A percentile compares a stretch with the other conserved stretches of the same genome.
Conservation (phyloP, 768 basidiomycete genomes). For the Kwoniella heveanensis region DNA sequence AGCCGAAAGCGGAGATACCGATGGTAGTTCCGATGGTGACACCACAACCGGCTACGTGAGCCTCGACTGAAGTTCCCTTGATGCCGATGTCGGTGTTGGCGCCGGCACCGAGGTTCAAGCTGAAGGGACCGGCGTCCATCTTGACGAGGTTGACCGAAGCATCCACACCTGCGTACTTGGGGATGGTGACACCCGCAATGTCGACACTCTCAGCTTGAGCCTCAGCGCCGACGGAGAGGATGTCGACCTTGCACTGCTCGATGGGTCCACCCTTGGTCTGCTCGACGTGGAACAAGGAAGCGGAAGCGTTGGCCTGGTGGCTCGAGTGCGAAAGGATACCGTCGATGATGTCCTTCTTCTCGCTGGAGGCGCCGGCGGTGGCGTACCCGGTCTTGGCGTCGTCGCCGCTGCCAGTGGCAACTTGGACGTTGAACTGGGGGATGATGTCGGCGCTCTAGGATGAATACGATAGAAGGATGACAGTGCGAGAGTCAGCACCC, state of each 20-base stretch:
- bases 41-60: background rate
- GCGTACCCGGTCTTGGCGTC: background rate
- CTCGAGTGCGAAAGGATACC: background rate
- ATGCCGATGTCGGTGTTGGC: background rate
- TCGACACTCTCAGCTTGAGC: background rate
- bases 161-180: background rate
- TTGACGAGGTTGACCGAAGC: background rate
- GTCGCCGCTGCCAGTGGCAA: background rate
- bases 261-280: background rate
- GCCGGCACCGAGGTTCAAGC: background rate
- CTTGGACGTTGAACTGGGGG: background rate
- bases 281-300: background rate
- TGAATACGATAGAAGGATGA: too few relatives aligned
- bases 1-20: background rate
- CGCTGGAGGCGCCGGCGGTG: background rate
- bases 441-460: background rate
- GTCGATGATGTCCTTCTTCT: background rate
- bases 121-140: background rate
- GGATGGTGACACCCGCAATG: background rate
- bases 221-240: background rate
- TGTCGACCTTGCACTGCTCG: constrained; percentile 1
- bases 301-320: background rate
- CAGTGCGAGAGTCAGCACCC: too few relatives aligned
- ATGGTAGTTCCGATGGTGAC: background rate
- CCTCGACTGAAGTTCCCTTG: background rate